Percentiles rank a stretch among this genome's conserved stretches.
phyloP scores from a whole-genome alignment of 2,329 filamentous ascomycete species.

The Herpotrichia juniperi region DNA sequence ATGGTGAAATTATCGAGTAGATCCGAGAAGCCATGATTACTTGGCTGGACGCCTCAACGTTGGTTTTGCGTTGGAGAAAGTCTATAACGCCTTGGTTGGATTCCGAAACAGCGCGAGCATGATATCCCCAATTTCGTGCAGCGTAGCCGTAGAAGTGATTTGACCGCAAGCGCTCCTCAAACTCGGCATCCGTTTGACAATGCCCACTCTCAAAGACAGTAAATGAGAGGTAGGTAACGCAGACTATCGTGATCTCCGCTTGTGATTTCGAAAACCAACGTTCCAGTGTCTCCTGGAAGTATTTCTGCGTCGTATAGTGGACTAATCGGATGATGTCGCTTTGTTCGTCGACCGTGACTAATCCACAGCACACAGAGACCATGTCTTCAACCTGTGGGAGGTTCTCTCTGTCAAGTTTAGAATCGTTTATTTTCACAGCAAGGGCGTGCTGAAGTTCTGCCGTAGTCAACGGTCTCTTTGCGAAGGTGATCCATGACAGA shows the following conservation, averaged over 20 bases:
- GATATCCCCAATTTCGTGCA: conserved; percentile 39
- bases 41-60: no score
- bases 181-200: neutral
- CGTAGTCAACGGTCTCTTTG: no score
- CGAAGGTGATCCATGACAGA: no score
- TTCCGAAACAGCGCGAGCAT: conserved; percentile 21
- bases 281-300: conserved; percentile 16
- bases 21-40: neutral
- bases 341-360: no score
- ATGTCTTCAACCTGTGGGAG: no score
- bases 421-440: no score
- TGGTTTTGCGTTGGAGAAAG: no score
- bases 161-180: neutral
- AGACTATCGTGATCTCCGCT: conserved; percentile 23
- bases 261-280: conserved; percentile 21
- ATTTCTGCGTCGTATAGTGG: no score
- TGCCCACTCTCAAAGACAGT: conserved; percentile 16
- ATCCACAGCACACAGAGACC: no score
- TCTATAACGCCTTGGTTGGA: neutral
- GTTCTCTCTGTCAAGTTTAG: no score
- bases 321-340: no score
- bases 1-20: conserved; percentile 1
- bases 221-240: conserved; percentile 33
- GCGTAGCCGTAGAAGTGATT: conserved; percentile 2
- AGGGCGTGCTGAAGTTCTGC: no score